Base-by-base conservation (phyloP, 1,284 basidiomycete species). In the Fomitopsis pinicola region DNA sequence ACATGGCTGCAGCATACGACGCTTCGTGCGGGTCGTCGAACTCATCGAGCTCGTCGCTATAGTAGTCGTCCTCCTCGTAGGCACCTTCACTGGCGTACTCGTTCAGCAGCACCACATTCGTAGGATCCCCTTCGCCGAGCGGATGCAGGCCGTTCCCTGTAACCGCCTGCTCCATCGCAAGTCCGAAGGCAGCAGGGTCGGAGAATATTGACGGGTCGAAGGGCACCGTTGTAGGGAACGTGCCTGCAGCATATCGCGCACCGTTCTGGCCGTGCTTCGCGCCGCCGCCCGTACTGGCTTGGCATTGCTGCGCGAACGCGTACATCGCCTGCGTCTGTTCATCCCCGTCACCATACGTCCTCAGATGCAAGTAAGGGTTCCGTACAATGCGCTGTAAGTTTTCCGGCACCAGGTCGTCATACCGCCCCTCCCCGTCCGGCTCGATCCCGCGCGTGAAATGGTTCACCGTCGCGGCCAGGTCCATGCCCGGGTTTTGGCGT, bases 291-390 rank as follows among this genome's bases (percentile, higher is more conserved):
- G 22, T 22, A 22, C 22, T 82, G 26, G 83, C 78, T 66, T 83
- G 83, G 10, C 88, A 84, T 71, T 86, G 85, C 68, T 88, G 87
- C 38, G 87, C 87, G 68, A 88, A 82, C 60, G 84, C 80, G 69
- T 87, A 86, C 82, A 89, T 85, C 38, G 83, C 79, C 73, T 82
- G 80, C 55, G 79, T 78, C 80, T 82, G 76, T 64, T 64, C 65
- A 53, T 71, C 66, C 69, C 65, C 61, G 68, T 70, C 67, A 67
- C 76, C 75, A 77, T 69, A 63, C 59, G 64, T 67, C 65, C 67
- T 67, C 65, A 70, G 63, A 65, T 74, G 72, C 68, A 69, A 67
- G 68, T 67, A 68, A 67, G 72, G 72, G 67, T 60, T 63, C 62
- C 80, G 75, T 74, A 82, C 82, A 70, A 83, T 83, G 66, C 76